phyloP scores from a whole-genome alignment of 495 filamentous ascomycete species.

The Physcia stellaris region DNA sequence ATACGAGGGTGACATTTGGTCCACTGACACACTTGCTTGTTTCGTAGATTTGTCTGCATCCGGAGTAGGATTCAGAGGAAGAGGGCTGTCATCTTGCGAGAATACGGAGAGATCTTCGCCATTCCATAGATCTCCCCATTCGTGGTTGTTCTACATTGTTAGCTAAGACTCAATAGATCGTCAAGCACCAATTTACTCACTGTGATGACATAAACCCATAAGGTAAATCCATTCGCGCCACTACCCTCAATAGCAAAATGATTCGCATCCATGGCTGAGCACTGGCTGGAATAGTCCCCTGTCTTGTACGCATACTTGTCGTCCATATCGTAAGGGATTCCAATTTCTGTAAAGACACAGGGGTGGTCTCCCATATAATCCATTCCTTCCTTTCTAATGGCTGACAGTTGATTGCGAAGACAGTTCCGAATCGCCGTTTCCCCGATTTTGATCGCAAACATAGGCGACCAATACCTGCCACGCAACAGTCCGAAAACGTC shows the following conservation, averaged over 20 bases:
- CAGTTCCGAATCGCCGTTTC: constrained; percentile 94
- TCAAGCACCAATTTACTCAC: constrained; percentile 26
- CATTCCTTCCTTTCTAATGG: constrained; percentile 76
- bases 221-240: constrained; percentile 63
- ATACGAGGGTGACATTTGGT: constrained; percentile 42
- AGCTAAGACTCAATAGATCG: not conserved
- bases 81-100: constrained; percentile 63
- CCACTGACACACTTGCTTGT: constrained; percentile 24
- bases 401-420: constrained; percentile 78
- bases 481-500: constrained; percentile 88
- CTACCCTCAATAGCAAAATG: constrained; percentile 84
- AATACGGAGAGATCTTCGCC: constrained; percentile 91
- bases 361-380: constrained; percentile 85
- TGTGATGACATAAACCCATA: constrained; percentile 75
- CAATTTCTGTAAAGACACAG: constrained; percentile 85
- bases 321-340: constrained; percentile 98
- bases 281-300: constrained; percentile 91
- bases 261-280: constrained; percentile 91
- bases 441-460: constrained; percentile 82
- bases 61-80: constrained; percentile 36
- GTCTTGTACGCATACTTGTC: constrained; percentile 87
- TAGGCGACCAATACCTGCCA: constrained; percentile 73
- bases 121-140: constrained; percentile 92
- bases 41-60: constrained; percentile 14
- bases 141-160: constrained; percentile 56